Conservation (phyloP, 768 basidiomycete genomes). For the Rickenella mellea region DNA sequence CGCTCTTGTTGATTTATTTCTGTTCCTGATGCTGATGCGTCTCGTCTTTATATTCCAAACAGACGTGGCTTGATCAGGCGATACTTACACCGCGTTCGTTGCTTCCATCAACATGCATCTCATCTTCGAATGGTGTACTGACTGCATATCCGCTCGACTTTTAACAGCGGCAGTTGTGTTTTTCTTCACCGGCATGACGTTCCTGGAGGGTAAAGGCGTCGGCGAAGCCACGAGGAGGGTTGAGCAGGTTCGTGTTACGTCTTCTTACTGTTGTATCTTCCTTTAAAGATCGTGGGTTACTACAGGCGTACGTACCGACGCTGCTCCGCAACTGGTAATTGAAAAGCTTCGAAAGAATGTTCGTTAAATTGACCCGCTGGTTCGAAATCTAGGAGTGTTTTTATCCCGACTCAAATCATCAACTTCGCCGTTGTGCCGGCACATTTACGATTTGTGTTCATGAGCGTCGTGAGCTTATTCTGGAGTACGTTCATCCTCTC, state of each 20-base stretch:
- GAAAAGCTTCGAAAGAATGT: background rate
- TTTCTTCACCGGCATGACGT: slow-evolving; percentile 70
- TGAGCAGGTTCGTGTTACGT: slow-evolving; percentile 15
- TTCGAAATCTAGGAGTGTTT: slow-evolving; percentile 44
- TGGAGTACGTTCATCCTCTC: slow-evolving; percentile 51
- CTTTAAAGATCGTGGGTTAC: slow-evolving; percentile 7
- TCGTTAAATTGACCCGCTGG: slow-evolving; percentile 1
- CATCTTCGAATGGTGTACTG: background rate
- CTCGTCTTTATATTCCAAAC: slow-evolving; percentile 5
- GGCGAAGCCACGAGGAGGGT: slow-evolving; percentile 41
- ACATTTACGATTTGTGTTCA: slow-evolving; percentile 65
- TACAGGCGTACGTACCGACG: slow-evolving; percentile 62
- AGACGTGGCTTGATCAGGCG: slow-evolving; percentile 81
- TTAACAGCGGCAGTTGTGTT: slow-evolving; percentile 32
- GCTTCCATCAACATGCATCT: background rate
- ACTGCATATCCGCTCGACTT: background rate
- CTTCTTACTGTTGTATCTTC: background rate
- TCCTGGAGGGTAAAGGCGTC: slow-evolving; percentile 65
- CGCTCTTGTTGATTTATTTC: too few species aligned
- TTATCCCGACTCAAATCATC: slow-evolving; percentile 66
- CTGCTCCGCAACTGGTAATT: slow-evolving; percentile 67
- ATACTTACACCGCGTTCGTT: slow-evolving; percentile 60
- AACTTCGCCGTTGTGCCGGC: slow-evolving; percentile 74
- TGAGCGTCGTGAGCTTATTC: slow-evolving; percentile 71
- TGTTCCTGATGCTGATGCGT: slow-evolving; percentile 4